Conservation (phyloP, 1,284 basidiomycete species). For the Vanrija pseudolonga region DNA sequence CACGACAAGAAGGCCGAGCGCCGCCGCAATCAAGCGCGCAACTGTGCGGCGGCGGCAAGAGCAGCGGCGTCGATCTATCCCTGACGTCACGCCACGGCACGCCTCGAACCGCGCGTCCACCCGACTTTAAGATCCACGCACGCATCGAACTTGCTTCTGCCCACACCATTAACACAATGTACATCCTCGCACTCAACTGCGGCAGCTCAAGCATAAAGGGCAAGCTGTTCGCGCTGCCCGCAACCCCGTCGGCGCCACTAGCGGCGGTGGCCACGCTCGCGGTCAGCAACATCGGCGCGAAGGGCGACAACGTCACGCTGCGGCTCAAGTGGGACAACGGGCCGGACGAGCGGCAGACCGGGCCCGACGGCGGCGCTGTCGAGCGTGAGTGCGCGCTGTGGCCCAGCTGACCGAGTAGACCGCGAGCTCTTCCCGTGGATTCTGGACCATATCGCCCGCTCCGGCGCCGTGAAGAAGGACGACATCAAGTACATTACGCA, state of each 20-base stretch:
- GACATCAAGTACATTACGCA: conserved; percentile 49
- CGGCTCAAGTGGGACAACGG: conserved; percentile 31
- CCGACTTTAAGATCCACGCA: neutral
- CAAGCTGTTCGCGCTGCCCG: conserved; percentile 42
- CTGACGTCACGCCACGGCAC: neutral
- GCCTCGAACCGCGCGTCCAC: neutral
- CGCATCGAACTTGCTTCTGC: too few species aligned
- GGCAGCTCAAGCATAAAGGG: conserved; percentile 51
- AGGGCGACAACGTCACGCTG: conserved; percentile 43
- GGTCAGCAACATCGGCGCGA: conserved; percentile 45
- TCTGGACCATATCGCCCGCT: conserved; percentile 35
- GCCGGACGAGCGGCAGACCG: conserved; percentile 35
- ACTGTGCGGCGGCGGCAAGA: too few species aligned
- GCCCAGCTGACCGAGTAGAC: conserved; percentile 25
- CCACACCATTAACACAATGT: conserved; percentile 6
- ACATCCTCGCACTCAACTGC: conserved; percentile 50
- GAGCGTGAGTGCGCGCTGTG: conserved; percentile 35
- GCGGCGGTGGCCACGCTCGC: conserved; percentile 27
- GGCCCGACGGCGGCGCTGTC: conserved; percentile 34
- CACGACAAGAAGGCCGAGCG: too few species aligned
- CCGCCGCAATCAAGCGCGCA: too few species aligned
- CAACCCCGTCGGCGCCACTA: conserved; percentile 13
- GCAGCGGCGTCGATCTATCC: neutral
- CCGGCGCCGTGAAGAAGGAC: conserved; percentile 27
- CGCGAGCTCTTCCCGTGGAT: conserved; percentile 39